Evolutionary conservation across 768 basidiomycete genomes (phyloP).

Genomic region (Tylopilus balloui): DNA sequence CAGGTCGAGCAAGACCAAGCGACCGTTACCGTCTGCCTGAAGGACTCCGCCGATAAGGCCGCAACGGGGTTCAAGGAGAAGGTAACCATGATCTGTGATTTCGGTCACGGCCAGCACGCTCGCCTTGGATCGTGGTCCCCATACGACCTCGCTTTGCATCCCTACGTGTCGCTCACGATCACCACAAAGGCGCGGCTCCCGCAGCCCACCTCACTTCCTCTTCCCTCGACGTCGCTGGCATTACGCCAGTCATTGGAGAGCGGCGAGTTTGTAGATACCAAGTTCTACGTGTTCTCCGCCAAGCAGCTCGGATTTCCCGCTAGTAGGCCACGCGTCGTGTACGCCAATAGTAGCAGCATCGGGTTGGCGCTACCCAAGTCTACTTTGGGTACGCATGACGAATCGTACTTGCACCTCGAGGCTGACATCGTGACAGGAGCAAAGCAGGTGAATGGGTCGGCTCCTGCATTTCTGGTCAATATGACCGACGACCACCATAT

Average conservation of each 20-base stretch:
- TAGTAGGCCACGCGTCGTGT: constrained; percentile 23
- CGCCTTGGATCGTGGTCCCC: constrained; percentile 24
- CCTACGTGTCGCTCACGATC: constrained; percentile 23
- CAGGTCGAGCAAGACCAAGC: constrained; percentile 22
- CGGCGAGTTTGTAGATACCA: constrained; percentile 28
- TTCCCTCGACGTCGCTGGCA: constrained; percentile 14
- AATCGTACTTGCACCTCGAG: neutral
- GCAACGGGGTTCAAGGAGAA: constrained; percentile 10
- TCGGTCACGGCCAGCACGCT: constrained; percentile 24
- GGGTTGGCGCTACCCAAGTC: constrained; percentile 16
- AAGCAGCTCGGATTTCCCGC: constrained; percentile 9
- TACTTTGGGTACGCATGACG: constrained; percentile 4
- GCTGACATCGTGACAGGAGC: constrained; percentile 7
- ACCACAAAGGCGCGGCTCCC: constrained; percentile 15
- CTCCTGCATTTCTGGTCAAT: constrained; percentile 17
- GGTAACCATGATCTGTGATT: constrained; percentile 18
- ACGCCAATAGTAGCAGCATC: constrained; percentile 21
- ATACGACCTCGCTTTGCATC: constrained; percentile 7
- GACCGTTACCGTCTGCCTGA: constrained; percentile 10
- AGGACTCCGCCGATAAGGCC: neutral
- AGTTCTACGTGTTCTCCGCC: constrained; percentile 27
- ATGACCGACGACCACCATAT: constrained; percentile 23
- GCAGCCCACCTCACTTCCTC: constrained; percentile 9
- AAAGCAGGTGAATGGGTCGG: constrained; percentile 1
- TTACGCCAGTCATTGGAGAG: constrained; percentile 22